Evolutionary conservation across 345 rosid genomes (phyloP).

Genomic region (Dipteronia dyeriana): DNA sequence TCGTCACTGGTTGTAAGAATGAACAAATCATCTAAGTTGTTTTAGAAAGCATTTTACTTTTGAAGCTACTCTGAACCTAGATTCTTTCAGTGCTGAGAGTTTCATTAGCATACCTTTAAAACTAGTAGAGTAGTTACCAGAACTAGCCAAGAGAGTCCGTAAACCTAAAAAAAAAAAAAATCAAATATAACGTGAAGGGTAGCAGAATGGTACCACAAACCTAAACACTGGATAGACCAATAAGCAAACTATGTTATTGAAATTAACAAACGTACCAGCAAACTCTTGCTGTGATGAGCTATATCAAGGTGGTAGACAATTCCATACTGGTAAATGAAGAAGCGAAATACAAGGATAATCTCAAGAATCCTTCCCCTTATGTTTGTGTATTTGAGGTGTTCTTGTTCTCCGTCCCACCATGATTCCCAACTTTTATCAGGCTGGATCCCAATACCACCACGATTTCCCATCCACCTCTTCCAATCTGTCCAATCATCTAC

Average conservation of each 20-base stretch:
- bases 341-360: constrained; percentile 74
- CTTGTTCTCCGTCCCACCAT: constrained; percentile 95
- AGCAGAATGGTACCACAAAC: background rate
- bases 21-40: background rate
- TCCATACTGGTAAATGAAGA: constrained; percentile 88
- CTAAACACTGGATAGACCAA: background rate
- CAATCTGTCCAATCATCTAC: constrained; percentile 98
- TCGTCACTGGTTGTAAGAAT: background rate
- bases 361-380: constrained; percentile 73
- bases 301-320: constrained; percentile 96
- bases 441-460: constrained; percentile 84
- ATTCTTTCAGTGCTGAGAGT: background rate
- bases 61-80: background rate
- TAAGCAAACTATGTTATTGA: background rate
- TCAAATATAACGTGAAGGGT: background rate
- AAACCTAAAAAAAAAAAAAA: constrained; percentile 50
- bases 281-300: constrained; percentile 55
- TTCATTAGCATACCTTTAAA: constrained; percentile 61
- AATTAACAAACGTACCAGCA: constrained; percentile 50
- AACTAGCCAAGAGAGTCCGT: constrained; percentile 87
- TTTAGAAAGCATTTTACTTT: background rate
- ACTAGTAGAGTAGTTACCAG: constrained; percentile 64
- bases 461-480: constrained; percentile 98
- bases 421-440: constrained; percentile 88
- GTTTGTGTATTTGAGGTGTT: constrained; percentile 71